Evolutionary conservation across 2,329 filamentous ascomycete genomes (phyloP), one percentile per base, ranked within the genome.

Genomic region (Penicillium sclerotiorum): DNA sequence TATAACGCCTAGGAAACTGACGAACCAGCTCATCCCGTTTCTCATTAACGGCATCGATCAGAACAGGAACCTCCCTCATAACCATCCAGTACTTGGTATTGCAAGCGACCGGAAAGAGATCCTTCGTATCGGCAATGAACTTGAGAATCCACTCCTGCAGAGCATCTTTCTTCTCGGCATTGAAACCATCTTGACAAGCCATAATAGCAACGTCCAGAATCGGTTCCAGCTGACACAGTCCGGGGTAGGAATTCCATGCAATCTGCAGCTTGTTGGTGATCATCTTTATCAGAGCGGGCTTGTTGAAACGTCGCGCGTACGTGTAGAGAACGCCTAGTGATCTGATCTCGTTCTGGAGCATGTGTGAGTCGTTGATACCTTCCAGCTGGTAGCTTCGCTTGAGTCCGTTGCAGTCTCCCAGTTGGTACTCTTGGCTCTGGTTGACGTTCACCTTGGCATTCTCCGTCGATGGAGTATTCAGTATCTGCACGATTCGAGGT

Each of bases 241-340:
- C 55, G 0, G 49, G 47, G 30, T 60, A 61, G 0, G 49, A 59
- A 13, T 63, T 63, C 60, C 60, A 63, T 11, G 52, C 47, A 4
- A 50, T 45, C 23, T 62, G 59, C 1, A 63, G 47, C 27, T 63
- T 62, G 18, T 47, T 22, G 0, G 56, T 33, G 8, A 54, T 50
- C 8, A 45, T 15, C 1, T 36, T 45, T 6, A 53, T 49, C 18
- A 63, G 21, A 1, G 38, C 33, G 2, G 17, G n/a, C 6, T 60
- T 21, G 2, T 52, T 39, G 3, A 58, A 50, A 2, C 41, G 43
- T 2, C 46, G 32, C 1, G 57, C 60, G n/a, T 52, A 45, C 2
- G 17, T 15, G 27, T 60, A 61, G 0, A 56, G 40, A 3, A n/a
- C 28, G 4, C 58, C 58, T 2, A 62, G 49, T 2, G 18, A 21